Base-by-base conservation (phyloP, 139 green algal genomes). In the Haematococcus sp. region DNA sequence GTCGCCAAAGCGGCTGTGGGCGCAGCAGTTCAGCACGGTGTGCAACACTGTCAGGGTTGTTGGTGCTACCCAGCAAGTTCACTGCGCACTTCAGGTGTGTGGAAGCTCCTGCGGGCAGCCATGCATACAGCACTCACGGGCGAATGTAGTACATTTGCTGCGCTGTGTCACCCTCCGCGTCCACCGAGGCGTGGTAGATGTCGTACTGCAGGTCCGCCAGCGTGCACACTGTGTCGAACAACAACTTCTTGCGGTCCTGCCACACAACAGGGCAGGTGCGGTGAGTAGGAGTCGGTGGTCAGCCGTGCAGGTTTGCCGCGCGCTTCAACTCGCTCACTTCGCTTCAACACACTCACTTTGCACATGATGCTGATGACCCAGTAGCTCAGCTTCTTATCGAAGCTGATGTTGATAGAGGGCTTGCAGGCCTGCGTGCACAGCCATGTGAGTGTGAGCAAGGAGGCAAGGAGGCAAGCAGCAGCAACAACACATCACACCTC, bases 171-270 rank as follows among this genome's bases (percentile, higher is more conserved):
- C 51, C 49, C 4, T 78, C 54, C 13, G 49, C 17, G n/a, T n/a
- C n/a, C n/a, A n/a, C n/a, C n/a, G 40, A 49, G 4, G 88, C 92
- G 61, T 97, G 92, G 70, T 85, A 96, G 17, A 97, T 87, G 59
- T 94, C 89, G 58, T 91, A 95, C 28, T 92, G 76, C 73, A 97
- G 80, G 76, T 97, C 92, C 0, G 89, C 88, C 40, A 97, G 83
- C 0, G 92, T 97, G 79, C 92, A 97, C 25, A 93, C 80, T 25
- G 87, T 90, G 80, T 91, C 88, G 63, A 92, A 90, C 17, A 93
- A 84, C 55, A 97, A 80, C 80, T 94, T 97, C 44, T 84, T 84
- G 17, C 92, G 75, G 84, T 97, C 92, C n/a, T 83, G 76, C 15
- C n/a, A n/a, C n/a, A n/a, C n/a, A n/a, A n/a, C n/a, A n/a, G n/a